These are phyloP conservation scores for Penicillium frequentans DNA, from an alignment of 2,329 filamentous ascomycete species.

Conservation along the genomic window DNA sequence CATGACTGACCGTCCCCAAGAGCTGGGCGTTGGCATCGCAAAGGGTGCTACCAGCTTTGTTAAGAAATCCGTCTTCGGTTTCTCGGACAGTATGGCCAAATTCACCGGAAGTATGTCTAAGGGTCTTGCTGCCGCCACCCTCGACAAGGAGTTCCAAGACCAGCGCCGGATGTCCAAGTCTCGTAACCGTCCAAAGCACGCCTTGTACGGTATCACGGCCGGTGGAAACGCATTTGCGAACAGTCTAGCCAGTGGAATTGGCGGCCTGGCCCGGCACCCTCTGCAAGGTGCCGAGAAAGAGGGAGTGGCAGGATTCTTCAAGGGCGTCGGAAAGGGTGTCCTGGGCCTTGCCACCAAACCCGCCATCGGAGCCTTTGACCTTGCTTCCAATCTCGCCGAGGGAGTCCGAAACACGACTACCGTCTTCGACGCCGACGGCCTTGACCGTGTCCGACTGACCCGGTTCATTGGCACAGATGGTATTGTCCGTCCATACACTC, in stretches of 20 bases:
- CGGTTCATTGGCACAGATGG: constrained; percentile 91
- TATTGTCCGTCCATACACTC: constrained; percentile 89
- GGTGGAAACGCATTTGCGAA: constrained; percentile 94
- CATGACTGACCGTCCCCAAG: constrained; percentile 91
- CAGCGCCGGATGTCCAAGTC: constrained; percentile 89
- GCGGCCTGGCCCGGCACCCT: constrained; percentile 88
- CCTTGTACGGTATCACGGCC: constrained; percentile 90
- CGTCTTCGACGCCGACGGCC: constrained; percentile 90
- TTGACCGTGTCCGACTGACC: constrained; percentile 90
- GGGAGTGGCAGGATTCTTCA: constrained; percentile 90
- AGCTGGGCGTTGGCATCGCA: constrained; percentile 90
- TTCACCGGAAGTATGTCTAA: constrained; percentile 97
- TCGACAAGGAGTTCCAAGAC: constrained; percentile 99
- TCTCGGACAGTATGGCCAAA: constrained; percentile 96
- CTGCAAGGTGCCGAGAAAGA: constrained; percentile 95
- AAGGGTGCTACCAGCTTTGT: constrained; percentile 96
- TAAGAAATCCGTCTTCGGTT: constrained; percentile 97
- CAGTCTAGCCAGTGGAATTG: constrained; percentile 89
- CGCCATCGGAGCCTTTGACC: constrained; percentile 92
- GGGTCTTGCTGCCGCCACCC: constrained; percentile 87
- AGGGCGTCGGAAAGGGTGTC: constrained; percentile 93
- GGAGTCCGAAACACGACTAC: constrained; percentile 98
- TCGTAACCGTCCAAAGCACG: constrained; percentile 93
- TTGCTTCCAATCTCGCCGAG: constrained; percentile 95
- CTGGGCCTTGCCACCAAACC: constrained; percentile 95